phyloP scores from a whole-genome alignment of 208 protist genomes.

The Leishmania major region DNA sequence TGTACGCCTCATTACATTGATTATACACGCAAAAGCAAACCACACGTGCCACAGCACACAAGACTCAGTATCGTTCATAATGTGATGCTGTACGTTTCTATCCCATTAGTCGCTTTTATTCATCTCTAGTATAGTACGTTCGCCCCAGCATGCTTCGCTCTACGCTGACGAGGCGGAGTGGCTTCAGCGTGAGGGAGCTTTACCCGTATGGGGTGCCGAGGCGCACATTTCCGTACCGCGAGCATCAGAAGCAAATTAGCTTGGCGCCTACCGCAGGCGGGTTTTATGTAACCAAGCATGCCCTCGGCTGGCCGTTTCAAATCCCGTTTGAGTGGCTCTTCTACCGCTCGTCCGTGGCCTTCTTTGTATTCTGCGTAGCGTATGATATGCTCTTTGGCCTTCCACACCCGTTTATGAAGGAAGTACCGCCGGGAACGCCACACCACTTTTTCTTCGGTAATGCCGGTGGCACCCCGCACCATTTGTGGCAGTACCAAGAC shows the following conservation, averaged over 20 bases:
- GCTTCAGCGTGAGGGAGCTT: constrained; percentile 76
- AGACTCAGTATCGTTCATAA: background rate
- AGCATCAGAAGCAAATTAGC: constrained; percentile 87
- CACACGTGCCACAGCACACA: background rate
- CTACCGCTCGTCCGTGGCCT: constrained; percentile 72
- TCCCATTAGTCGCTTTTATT: background rate
- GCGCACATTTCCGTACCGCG: constrained; percentile 86
- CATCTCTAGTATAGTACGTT: constrained; percentile 10
- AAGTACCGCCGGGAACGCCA: constrained; percentile 71
- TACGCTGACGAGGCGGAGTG: constrained; percentile 55
- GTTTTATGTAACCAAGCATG: constrained; percentile 86
- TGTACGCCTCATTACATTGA: background rate
- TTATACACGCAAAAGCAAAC: background rate
- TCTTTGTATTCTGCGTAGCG: constrained; percentile 67
- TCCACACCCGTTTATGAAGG: constrained; percentile 85
- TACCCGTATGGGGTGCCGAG: constrained; percentile 89
- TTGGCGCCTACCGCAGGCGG: constrained; percentile 81
- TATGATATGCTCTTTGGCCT: constrained; percentile 89
- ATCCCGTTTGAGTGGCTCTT: constrained; percentile 92
- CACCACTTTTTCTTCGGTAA: constrained; percentile 91
- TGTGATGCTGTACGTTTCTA: background rate
- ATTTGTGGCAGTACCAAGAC: constrained; percentile 90
- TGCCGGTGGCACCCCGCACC: constrained; percentile 75
- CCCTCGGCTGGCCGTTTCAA: constrained; percentile 87
- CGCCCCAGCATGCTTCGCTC: constrained; percentile 54